Percentiles rank a stretch among this genome's conserved stretches.
Conservation (phyloP, 202 grass and related monocot species). For the Setaria italica region DNA sequence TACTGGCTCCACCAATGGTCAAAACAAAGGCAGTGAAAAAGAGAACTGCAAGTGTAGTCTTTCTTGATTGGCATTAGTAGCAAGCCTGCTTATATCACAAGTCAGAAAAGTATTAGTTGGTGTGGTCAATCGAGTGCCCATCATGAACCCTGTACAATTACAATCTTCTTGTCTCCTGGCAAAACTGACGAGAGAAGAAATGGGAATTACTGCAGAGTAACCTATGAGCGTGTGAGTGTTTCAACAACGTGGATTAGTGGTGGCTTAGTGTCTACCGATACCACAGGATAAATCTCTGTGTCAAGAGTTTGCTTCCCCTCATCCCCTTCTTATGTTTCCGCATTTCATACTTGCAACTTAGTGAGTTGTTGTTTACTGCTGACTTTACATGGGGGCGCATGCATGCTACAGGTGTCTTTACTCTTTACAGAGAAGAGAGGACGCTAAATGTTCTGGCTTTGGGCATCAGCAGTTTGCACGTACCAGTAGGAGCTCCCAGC, state of each 20-base stretch:
- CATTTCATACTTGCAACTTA: no score
- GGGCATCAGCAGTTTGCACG: conserved; percentile 5
- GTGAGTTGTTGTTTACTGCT: conserved; percentile 5
- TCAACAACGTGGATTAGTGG: no score
- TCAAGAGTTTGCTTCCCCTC: no score
- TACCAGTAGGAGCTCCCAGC: neutral
- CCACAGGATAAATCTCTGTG: no score
- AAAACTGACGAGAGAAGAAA: neutral
- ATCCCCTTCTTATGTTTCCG: no score
- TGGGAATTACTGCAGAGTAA: neutral
- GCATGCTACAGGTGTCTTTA: conserved; percentile 27
- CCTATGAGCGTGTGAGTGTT: no score
- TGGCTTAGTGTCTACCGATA: no score
- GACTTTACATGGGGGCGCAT: conserved; percentile 9
- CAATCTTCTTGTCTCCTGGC: conserved; percentile 37
- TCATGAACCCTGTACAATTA: conserved; percentile 23
- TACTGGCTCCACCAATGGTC: neutral
- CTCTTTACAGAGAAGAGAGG: conserved; percentile 40
- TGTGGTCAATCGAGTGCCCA: conserved; percentile 28
- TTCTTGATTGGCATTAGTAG: neutral
- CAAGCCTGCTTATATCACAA: neutral
- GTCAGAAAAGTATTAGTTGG: conserved; percentile 4
- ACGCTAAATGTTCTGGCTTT: conserved; percentile 22
- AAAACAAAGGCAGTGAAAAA: conserved; percentile 1
- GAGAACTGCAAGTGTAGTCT: neutral